These are phyloP conservation scores for Nicotiana knightiana DNA, from an alignment of 257 asterid genomes.

Conservation along the genomic window DNA sequence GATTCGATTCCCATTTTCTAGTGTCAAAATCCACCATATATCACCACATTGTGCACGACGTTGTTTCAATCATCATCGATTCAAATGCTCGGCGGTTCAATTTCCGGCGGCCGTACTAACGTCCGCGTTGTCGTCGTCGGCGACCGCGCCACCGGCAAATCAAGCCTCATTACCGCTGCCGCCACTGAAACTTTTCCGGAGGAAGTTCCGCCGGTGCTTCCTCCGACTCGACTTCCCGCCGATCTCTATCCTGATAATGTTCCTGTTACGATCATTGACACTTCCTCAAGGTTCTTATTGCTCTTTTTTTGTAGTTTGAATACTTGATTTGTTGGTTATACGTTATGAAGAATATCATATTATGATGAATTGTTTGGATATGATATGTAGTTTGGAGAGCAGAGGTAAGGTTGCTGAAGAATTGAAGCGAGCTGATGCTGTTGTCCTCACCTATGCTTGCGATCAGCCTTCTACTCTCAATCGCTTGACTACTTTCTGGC, in stretches of 20 bases:
- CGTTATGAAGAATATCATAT: neutral
- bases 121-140: constrained; percentile 92
- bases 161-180: constrained; percentile 88
- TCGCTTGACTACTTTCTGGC: constrained; percentile 94
- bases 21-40: neutral
- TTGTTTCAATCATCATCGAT: neutral
- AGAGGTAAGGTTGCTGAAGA: constrained; percentile 92
- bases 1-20: neutral
- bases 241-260: constrained; percentile 85
- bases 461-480: constrained; percentile 81
- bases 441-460: constrained; percentile 93
- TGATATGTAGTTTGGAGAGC: constrained; percentile 71
- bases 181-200: constrained; percentile 75
- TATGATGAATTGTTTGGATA: neutral
- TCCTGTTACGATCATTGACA: constrained; percentile 76
- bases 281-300: constrained; percentile 70
- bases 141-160: constrained; percentile 92
- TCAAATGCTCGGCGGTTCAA: constrained; percentile 49
- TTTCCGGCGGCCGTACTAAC: constrained; percentile 51
- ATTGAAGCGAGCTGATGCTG: constrained; percentile 94
- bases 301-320: neutral
- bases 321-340: neutral
- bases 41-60: neutral
- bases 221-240: constrained; percentile 92
- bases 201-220: constrained; percentile 87